Percentiles rank a stretch among this genome's conserved stretches.
phyloP scores from a whole-genome alignment of 2,329 filamentous ascomycete genomes.

The Pseudogymnoascus sp. region DNA sequence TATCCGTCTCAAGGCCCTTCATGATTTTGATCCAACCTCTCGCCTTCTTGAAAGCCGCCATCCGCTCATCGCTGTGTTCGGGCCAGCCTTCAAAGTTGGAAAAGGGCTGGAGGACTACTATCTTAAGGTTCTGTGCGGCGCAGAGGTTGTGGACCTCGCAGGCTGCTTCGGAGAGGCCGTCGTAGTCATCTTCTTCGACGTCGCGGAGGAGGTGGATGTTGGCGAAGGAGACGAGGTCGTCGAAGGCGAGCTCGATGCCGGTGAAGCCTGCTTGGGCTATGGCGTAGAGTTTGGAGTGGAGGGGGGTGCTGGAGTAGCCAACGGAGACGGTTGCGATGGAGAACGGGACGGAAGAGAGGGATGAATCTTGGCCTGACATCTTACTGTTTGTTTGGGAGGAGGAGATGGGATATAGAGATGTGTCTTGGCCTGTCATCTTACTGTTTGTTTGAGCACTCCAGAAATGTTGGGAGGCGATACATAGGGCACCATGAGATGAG shows the following conservation, averaged over 20 bases:
- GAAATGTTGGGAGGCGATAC: not conserved
- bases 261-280: conserved; percentile 59
- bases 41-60: conserved; percentile 56
- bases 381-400: conserved; percentile 28
- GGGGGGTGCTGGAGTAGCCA: conserved; percentile 40
- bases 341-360: conserved; percentile 33
- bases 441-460: conserved; percentile 1
- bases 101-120: conserved; percentile 71
- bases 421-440: not conserved
- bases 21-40: conserved; percentile 65
- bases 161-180: conserved; percentile 48
- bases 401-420: conserved; percentile 30
- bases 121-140: conserved; percentile 45
- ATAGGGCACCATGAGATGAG: not conserved
- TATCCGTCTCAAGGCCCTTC: conserved; percentile 59
- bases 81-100: conserved; percentile 72
- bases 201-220: conserved; percentile 41
- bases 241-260: conserved; percentile 68
- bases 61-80: conserved; percentile 46
- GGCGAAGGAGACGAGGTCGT: conserved; percentile 61
- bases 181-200: conserved; percentile 52
- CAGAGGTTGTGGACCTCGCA: conserved; percentile 48
- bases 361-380: not conserved
- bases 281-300: conserved; percentile 53
- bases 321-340: conserved; percentile 53